Conservation (phyloP, 305 asterid species). For the Rubia balearica region DNA sequence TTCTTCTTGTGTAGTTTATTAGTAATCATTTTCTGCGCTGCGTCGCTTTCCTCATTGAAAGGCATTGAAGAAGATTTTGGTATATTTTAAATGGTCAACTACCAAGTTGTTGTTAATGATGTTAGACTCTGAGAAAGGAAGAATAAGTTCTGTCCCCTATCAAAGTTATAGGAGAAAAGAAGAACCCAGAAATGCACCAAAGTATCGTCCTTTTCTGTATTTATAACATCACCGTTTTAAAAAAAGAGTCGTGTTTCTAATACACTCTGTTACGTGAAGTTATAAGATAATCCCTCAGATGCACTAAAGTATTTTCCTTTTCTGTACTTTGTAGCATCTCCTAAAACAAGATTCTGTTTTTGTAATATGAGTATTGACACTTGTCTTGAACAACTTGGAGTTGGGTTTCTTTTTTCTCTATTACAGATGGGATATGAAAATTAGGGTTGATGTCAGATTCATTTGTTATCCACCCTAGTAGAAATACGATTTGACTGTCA, state of each 20-base stretch:
- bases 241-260: not conserved
- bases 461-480: too few species aligned
- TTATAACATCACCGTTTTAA: not conserved
- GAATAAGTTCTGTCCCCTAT: not conserved
- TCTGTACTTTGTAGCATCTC: not conserved
- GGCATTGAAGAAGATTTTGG: slow-evolving; percentile 12
- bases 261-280: not conserved
- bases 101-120: slow-evolving; percentile 13
- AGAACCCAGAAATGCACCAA: not conserved
- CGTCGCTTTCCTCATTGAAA: slow-evolving; percentile 19
- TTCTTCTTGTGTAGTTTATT: slow-evolving; percentile 10
- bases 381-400: not conserved
- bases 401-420: not conserved
- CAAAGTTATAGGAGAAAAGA: not conserved
- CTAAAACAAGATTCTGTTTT: too few species aligned
- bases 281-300: not conserved
- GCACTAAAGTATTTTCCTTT: not conserved
- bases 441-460: too few species aligned
- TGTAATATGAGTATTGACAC: not conserved
- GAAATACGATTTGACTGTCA: too few species aligned
- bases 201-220: not conserved
- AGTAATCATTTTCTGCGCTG: not conserved
- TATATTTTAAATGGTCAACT: slow-evolving; percentile 15
- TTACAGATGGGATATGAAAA: too few species aligned
- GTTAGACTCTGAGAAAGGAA: not conserved